Conservation (phyloP, 129 eudicot species). For the Gnaphalium uliginosum region DNA sequence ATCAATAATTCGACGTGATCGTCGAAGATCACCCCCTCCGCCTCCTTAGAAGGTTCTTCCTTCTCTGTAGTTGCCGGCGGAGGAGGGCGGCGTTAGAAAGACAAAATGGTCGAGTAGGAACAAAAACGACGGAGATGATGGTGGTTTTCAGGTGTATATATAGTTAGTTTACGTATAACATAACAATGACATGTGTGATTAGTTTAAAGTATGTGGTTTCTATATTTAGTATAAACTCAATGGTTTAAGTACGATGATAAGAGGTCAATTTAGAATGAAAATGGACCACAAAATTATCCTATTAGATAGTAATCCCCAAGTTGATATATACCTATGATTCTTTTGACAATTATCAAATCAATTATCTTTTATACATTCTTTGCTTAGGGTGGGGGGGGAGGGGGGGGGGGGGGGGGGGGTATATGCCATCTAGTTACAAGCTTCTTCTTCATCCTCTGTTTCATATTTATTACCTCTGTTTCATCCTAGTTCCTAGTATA, state of each 20-base stretch:
- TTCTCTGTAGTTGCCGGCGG: conserved; percentile 29
- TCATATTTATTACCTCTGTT: no score
- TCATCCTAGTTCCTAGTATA: no score
- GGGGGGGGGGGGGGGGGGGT: no score
- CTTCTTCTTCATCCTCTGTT: no score
- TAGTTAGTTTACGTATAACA: neutral
- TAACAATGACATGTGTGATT: conserved; percentile 17
- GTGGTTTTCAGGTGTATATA: neutral
- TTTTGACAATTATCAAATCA: neutral
- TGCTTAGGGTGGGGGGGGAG: no score
- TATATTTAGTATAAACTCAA: conserved; percentile 27
- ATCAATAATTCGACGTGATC: conserved; percentile 1
- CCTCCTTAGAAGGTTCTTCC: conserved; percentile 35
- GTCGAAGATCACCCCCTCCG: conserved; percentile 37
- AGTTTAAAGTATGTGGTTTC: conserved; percentile 24
- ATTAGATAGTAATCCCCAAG: neutral
- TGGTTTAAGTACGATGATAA: conserved; percentile 16
- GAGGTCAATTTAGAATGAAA: conserved; percentile 11
- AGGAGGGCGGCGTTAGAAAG: conserved; percentile 29
- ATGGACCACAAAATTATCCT: conserved; percentile 24
- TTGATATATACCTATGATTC: neutral
- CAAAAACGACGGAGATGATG: neutral
- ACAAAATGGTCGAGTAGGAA: conserved; percentile 25
- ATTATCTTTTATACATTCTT: neutral
- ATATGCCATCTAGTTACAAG: no score